Evolutionary conservation across 2,329 filamentous ascomycete genomes (phyloP), one percentile per base, ranked within the genome.

Genomic region (Orbilia brochopaga): DNA sequence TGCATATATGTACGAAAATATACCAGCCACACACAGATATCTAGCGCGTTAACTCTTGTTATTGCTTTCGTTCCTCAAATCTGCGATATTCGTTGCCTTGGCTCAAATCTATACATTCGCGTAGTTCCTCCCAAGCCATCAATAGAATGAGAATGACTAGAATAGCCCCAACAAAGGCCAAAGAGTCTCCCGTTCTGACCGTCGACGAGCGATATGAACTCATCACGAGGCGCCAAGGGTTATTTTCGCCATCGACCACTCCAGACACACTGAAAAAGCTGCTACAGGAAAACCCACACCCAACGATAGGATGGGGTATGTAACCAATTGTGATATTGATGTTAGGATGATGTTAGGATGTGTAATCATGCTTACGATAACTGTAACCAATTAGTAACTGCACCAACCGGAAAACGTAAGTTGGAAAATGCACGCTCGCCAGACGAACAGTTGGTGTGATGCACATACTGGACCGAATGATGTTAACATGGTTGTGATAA

Each of bases 321-420:
- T 32, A 8, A 32, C 3, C 3, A 32, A 32, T 8, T n/a, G n/a
- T n/a, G n/a, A n/a, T n/a, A n/a, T n/a, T n/a, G n/a, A n/a, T n/a
- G n/a, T n/a, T n/a, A n/a, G n/a, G n/a, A n/a, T n/a, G n/a, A n/a
- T n/a, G n/a, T n/a, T n/a, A n/a, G n/a, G n/a, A n/a, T n/a, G n/a
- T n/a, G n/a, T n/a, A n/a, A n/a, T n/a, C n/a, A n/a, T n/a, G n/a
- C n/a, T n/a, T n/a, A n/a, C n/a, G n/a, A n/a, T 32, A 32, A 32
- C 27, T 32, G 8, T 32, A 8, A 32, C 27, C 27, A 32, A 32
- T 32, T 32, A 70, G 66, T 64, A 4, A 65, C 60, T 15, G 67
- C 67, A 13, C 67, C 67, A 11, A 72, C 67, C n/a, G 67, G 67
- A 27, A 72, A 65, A n/a, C 67, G 67, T 72, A 61, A 30, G 66